Conservation (phyloP, 768 basidiomycete genomes). For the Coprinopsis cinerea region DNA sequence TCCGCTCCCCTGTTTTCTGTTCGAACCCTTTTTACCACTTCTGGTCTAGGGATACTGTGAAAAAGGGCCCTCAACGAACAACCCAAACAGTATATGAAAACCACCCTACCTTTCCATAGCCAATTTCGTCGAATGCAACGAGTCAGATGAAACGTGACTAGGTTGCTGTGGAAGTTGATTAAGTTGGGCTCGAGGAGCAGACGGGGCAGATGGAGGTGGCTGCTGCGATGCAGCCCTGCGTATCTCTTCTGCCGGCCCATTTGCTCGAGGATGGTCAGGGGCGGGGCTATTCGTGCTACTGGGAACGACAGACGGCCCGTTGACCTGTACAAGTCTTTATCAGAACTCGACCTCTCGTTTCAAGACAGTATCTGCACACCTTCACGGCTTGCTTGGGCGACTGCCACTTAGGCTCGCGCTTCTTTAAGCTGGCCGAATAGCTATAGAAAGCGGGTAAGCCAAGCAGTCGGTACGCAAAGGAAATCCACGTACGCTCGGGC, state of each 20-base stretch:
- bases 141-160: background rate
- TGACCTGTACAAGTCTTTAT: slow-evolving; percentile 16
- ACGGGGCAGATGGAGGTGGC: slow-evolving; percentile 37
- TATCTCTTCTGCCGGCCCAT: slow-evolving; percentile 26
- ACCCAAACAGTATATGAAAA: slow-evolving; percentile 2
- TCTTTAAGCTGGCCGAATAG: slow-evolving; percentile 71
- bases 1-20: slow-evolving; percentile 32
- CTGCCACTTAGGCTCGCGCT: slow-evolving; percentile 57
- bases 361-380: slow-evolving; percentile 14
- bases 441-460: slow-evolving; percentile 26
- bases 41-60: slow-evolving; percentile 67
- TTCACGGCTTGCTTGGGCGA: slow-evolving; percentile 24
- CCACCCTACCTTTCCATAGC: slow-evolving; percentile 58
- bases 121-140: slow-evolving; percentile 40
- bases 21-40: slow-evolving; percentile 63
- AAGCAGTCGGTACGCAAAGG: slow-evolving; percentile 2
- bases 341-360: too few relatives aligned
- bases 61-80: slow-evolving; percentile 3
- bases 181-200: slow-evolving; percentile 47
- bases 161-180: slow-evolving; percentile 3
- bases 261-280: slow-evolving; percentile 31
- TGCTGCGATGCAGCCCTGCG: slow-evolving; percentile 31
- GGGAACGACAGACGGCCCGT: slow-evolving; percentile 23
- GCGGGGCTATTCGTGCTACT: slow-evolving; percentile 25
- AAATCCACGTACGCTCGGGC: slow-evolving; percentile 56